Percentiles rank a stretch among this genome's conserved stretches.
Conservation (phyloP, 1,284 basidiomycete genomes). For the Moniliophthora roreri region DNA sequence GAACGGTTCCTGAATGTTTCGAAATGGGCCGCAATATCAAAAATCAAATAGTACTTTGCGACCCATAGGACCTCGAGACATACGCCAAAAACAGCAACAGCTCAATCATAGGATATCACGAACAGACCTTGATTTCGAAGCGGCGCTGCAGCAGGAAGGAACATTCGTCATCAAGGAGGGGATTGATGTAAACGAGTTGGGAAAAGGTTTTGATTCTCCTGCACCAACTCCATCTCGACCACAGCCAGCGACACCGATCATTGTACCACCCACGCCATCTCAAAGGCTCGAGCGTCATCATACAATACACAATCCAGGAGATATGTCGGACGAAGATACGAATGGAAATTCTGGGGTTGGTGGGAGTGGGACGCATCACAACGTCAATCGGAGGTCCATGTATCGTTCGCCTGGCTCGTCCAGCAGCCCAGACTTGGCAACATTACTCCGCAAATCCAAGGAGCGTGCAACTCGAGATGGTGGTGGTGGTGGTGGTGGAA, state of each 20-base stretch:
- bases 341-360: constrained; percentile 61
- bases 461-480: constrained; percentile 22
- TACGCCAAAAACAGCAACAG: constrained; percentile 23
- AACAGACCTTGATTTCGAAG: constrained; percentile 77
- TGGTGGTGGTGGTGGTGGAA: background rate
- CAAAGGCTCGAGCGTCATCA: constrained; percentile 25
- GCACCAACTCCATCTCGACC: constrained; percentile 30
- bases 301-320: constrained; percentile 28
- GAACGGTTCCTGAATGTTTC: no score
- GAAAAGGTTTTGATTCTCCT: constrained; percentile 38
- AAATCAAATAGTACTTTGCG: constrained; percentile 38
- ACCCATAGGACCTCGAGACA: constrained; percentile 53
- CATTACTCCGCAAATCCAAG: constrained; percentile 78
- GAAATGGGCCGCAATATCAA: no score
- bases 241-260: constrained; percentile 45
- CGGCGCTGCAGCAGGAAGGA: constrained; percentile 60
- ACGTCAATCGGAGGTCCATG: constrained; percentile 73
- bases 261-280: constrained; percentile 59
- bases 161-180: constrained; percentile 70
- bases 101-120: constrained; percentile 53
- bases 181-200: constrained; percentile 64
- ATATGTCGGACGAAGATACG: constrained; percentile 12
- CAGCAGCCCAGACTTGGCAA: constrained; percentile 86
- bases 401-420: constrained; percentile 86
- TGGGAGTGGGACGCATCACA: constrained; percentile 57